Evolutionary conservation across 306 rosid species (phyloP).

Genomic region (Purshia tridentata): DNA sequence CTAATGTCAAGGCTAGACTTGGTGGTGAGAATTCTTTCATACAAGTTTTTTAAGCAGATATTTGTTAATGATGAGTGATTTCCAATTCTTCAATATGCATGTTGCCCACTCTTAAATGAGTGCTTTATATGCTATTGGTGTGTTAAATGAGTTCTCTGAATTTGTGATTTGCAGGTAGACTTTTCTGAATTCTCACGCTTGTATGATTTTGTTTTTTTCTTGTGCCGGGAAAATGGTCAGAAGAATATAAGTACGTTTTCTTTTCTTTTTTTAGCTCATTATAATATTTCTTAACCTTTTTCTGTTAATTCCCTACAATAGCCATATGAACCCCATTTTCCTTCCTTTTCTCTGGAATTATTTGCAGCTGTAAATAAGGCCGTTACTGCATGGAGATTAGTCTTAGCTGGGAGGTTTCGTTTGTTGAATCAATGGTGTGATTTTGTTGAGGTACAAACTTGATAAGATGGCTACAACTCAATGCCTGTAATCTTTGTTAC

Average conservation of each 20-base stretch:
- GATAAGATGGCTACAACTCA: conserved; percentile 15
- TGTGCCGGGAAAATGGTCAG: conserved; percentile 93
- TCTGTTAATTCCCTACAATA: conserved; percentile 16
- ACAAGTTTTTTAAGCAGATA: conserved; percentile 17
- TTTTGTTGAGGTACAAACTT: conserved; percentile 78
- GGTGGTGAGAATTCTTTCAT: conserved; percentile 54
- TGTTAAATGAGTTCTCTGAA: conserved; percentile 15
- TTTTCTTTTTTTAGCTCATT: neutral
- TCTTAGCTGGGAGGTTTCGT: conserved; percentile 78
- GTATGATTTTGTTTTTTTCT: conserved; percentile 84
- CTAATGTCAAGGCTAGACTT: conserved; percentile 57
- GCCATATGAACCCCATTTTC: conserved; percentile 7
- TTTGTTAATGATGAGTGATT: neutral
- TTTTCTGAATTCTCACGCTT: conserved; percentile 75
- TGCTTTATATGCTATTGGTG: conserved; percentile 4
- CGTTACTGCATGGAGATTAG: conserved; percentile 79
- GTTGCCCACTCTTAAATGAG: neutral
- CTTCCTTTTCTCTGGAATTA: conserved; percentile 20
- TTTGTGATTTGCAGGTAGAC: conserved; percentile 49
- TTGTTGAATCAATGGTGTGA: conserved; percentile 84
- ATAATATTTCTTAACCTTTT: neutral
- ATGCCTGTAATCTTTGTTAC: neutral
- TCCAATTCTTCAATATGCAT: neutral
- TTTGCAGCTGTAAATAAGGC: conserved; percentile 82
- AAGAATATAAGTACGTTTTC: conserved; percentile 80